These are phyloP conservation scores for Blastobotrys chiropterorum DNA, from an alignment of 805 yeast genomes.

Conservation along the genomic window DNA sequence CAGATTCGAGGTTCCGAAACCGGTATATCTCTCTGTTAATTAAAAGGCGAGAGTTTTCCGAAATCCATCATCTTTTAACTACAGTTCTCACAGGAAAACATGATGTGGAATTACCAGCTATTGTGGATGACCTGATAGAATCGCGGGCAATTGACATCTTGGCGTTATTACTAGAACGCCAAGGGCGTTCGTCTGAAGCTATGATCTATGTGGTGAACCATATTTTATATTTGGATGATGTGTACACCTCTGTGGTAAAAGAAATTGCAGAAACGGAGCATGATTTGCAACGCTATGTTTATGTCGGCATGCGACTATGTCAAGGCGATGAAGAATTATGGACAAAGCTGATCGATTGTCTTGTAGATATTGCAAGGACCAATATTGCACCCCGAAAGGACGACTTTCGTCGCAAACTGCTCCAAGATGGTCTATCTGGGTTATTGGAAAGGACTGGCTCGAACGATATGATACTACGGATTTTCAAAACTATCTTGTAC, in stretches of 20 bases:
- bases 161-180: conserved; percentile 22
- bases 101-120: conserved; percentile 25
- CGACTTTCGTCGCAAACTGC: conserved; percentile 11
- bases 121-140: conserved; percentile 26
- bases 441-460: conserved; percentile 33
- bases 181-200: conserved; percentile 23
- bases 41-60: conserved; percentile 18
- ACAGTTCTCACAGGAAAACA: conserved; percentile 27
- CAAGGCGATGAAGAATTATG: conserved; percentile 26
- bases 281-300: conserved; percentile 16
- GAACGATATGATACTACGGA: conserved; percentile 42
- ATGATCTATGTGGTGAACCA: conserved; percentile 28
- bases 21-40: conserved; percentile 18
- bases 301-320: conserved; percentile 23
- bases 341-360: conserved; percentile 35
- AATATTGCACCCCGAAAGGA: conserved; percentile 1
- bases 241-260: background rate
- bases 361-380: conserved; percentile 26
- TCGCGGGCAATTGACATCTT: conserved; percentile 24
- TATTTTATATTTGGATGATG: conserved; percentile 12
- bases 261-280: conserved; percentile 2
- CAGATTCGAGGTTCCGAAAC: conserved; percentile 14
- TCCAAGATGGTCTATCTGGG: conserved; percentile 16
- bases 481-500: conserved; percentile 42
- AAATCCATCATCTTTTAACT: conserved; percentile 21